These are phyloP conservation scores for Discostella stelligera DNA, from an alignment of 352 stramenopile genomes.

Conservation along the genomic window DNA sequence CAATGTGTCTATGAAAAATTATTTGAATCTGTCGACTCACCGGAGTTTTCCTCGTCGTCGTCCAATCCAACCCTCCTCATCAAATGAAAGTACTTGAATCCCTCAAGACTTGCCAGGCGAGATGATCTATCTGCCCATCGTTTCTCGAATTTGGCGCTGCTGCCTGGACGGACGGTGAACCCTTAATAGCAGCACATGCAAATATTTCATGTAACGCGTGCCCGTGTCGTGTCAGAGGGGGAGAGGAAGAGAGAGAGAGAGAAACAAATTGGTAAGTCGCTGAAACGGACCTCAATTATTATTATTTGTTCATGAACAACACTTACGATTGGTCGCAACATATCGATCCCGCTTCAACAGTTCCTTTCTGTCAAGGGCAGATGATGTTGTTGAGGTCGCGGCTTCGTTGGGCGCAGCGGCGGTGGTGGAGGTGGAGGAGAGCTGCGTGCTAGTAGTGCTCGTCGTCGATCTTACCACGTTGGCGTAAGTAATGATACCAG, in stretches of 20 bases:
- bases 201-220: too few species aligned
- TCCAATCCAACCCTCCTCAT: conserved; percentile 73
- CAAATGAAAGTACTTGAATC: conserved; percentile 83
- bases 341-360: conserved; percentile 74
- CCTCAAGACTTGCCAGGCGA: conserved; percentile 66
- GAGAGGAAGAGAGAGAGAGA: too few species aligned
- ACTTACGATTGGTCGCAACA: conserved; percentile 68
- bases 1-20: not conserved
- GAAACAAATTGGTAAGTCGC: too few species aligned
- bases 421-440: not conserved
- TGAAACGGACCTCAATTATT: not conserved
- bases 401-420: not conserved
- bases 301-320: not conserved
- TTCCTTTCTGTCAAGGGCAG: not conserved
- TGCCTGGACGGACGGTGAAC: conserved; percentile 66
- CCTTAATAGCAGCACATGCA: not conserved
- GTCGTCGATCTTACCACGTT: not conserved
- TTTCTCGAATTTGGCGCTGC: conserved; percentile 80
- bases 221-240: too few species aligned
- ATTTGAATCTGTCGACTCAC: conserved; percentile 17
- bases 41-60: conserved; percentile 43
- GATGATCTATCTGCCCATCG: conserved; percentile 74
- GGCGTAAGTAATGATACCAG: too few species aligned
- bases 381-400: not conserved
- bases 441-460: not conserved